phyloP scores from a whole-genome alignment of 2,329 filamentous ascomycete species.

The Epicoccum sorghinum region DNA sequence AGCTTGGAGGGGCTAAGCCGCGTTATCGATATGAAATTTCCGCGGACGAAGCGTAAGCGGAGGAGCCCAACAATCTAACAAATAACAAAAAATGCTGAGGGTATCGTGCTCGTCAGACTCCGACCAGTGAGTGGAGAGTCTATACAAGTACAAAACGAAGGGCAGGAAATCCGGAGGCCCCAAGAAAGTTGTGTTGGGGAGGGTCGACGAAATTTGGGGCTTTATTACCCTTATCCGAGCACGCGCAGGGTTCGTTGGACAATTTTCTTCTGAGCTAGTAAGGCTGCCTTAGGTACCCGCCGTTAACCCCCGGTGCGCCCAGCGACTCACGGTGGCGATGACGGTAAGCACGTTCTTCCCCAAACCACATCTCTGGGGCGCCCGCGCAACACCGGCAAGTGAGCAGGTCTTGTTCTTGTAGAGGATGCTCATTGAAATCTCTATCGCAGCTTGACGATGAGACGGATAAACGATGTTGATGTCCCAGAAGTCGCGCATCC shows the following conservation, averaged over 20 bases:
- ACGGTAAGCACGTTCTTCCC: constrained; percentile 12
- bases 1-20: constrained; percentile 31
- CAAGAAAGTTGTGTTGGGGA: constrained; percentile 9
- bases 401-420: neutral
- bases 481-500: neutral
- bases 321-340: constrained; percentile 10
- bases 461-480: neutral
- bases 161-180: constrained; percentile 19
- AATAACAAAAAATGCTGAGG: constrained; percentile 17
- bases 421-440: neutral
- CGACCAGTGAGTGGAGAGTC: constrained; percentile 40
- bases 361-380: constrained; percentile 4
- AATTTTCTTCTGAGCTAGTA: constrained; percentile 9
- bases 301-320: constrained; percentile 6
- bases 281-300: constrained; percentile 5
- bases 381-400: constrained; percentile 8
- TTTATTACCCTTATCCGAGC: constrained; percentile 21
- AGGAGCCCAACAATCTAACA: constrained; percentile 2
- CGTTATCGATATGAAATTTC: constrained; percentile 38
- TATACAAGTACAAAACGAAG: constrained; percentile 29
- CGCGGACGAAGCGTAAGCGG: constrained; percentile 24
- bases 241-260: constrained; percentile 12
- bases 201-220: constrained; percentile 5
- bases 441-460: neutral
- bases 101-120: constrained; percentile 34